phyloP scores from a whole-genome alignment of 805 yeast species.

The Yarrowia sp. region DNA sequence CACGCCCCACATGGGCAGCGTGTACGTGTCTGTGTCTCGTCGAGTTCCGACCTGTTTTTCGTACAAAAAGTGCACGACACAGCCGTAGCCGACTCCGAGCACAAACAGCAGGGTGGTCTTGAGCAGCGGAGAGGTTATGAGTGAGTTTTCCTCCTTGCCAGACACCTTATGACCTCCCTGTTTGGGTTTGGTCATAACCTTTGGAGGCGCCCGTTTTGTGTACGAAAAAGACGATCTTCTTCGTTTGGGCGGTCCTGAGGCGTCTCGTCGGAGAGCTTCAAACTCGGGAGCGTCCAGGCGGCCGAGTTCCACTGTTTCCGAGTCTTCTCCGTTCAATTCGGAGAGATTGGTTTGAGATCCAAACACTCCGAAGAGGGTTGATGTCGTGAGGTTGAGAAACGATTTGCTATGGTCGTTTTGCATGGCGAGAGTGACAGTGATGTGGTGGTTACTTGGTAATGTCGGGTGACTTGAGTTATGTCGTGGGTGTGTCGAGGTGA shows the following conservation, averaged over 20 bases:
- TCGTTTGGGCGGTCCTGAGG: slow-evolving; percentile 26
- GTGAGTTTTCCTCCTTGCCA: too few relatives aligned
- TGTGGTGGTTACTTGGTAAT: not conserved
- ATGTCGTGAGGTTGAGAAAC: slow-evolving; percentile 45
- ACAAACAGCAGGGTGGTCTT: slow-evolving; percentile 19
- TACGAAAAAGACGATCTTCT: slow-evolving; percentile 16
- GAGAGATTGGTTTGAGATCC: slow-evolving; percentile 52
- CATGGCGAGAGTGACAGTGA: not conserved
- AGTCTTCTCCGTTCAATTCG: slow-evolving; percentile 50
- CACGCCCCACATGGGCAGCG: slow-evolving; percentile 29
- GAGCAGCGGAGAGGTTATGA: not conserved
- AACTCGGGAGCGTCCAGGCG: slow-evolving; percentile 27
- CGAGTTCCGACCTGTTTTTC: slow-evolving; percentile 12
- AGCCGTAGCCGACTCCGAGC: slow-evolving; percentile 34
- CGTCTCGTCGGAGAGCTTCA: slow-evolving; percentile 27
- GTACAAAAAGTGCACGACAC: slow-evolving; percentile 28
- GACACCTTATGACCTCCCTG: not conserved
- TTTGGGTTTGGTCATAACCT: not conserved
- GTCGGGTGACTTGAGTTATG: too few relatives aligned
- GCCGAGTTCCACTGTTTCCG: slow-evolving; percentile 33
- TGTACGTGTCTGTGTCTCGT: slow-evolving; percentile 1
- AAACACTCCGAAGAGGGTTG: slow-evolving; percentile 52
- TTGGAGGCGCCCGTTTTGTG: not conserved
- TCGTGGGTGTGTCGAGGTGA: too few relatives aligned
- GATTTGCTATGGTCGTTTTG: slow-evolving; percentile 41